phyloP scores from a whole-genome alignment of 805 yeast species.

The Candida mattraensis region DNA sequence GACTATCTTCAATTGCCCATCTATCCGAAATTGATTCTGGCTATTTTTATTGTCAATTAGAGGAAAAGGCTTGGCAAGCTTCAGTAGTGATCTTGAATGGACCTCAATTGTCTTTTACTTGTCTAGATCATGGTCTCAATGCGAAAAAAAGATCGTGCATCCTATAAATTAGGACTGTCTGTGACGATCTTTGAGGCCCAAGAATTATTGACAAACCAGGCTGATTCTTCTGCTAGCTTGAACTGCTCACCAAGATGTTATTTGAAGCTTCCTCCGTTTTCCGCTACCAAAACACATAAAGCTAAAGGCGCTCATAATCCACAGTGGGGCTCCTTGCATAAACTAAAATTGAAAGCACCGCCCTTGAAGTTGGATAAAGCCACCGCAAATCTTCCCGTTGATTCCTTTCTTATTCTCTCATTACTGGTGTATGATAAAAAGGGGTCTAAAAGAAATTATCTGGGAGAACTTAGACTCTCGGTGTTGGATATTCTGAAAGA shows the following conservation, averaged over 20 bases:
- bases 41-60: too few species aligned
- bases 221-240: slow-evolving; percentile 3
- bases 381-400: slow-evolving; percentile 9
- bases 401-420: slow-evolving; percentile 17
- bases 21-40: too few species aligned
- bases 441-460: slow-evolving; percentile 22
- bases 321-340: slow-evolving; percentile 20
- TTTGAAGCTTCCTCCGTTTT: slow-evolving; percentile 16
- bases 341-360: slow-evolving; percentile 17
- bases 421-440: slow-evolving; percentile 24
- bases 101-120: too few species aligned
- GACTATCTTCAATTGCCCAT: too few species aligned
- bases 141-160: slow-evolving; percentile 3
- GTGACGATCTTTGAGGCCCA: slow-evolving; percentile 20
- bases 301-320: slow-evolving; percentile 18
- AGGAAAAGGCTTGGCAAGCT: too few species aligned
- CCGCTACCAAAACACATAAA: slow-evolving; percentile 16
- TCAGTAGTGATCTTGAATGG: too few species aligned
- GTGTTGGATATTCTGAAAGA: slow-evolving; percentile 23
- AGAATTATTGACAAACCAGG: slow-evolving; percentile 15
- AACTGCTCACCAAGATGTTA: slow-evolving; percentile 25
- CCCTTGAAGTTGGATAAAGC: slow-evolving; percentile 10
- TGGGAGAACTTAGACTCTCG: slow-evolving; percentile 31
- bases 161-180: slow-evolving; percentile 14
- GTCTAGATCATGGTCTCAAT: slow-evolving; percentile 12